phyloP scores from a whole-genome alignment of 345 rosid species.

The Gossypium arboreum region DNA sequence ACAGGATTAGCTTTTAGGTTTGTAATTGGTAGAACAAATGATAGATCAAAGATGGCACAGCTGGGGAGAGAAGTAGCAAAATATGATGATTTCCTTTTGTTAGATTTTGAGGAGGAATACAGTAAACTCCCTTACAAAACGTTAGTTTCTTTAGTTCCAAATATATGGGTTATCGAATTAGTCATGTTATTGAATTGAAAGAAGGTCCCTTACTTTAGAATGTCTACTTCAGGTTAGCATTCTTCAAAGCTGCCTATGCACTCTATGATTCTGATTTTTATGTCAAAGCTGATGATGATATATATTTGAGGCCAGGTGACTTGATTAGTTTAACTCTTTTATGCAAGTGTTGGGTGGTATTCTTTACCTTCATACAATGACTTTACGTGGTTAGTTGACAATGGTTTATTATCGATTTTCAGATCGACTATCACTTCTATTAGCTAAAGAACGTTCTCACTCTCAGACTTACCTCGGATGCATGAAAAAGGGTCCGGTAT shows the following conservation, averaged over 20 bases:
- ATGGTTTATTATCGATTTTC: slow-evolving; percentile 15
- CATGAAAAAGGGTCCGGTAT: slow-evolving; percentile 87
- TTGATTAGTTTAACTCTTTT: slow-evolving; percentile 16
- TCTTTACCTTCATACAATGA: neutral
- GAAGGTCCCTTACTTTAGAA: neutral
- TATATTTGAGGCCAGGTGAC: slow-evolving; percentile 86
- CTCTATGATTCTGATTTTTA: slow-evolving; percentile 81
- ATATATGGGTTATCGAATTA: neutral
- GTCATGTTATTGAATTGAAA: neutral
- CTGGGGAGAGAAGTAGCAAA: slow-evolving; percentile 65
- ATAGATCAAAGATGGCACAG: slow-evolving; percentile 52
- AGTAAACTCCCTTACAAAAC: slow-evolving; percentile 98
- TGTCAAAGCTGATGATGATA: slow-evolving; percentile 94
- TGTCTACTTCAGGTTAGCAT: slow-evolving; percentile 54
- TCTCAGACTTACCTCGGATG: slow-evolving; percentile 91
- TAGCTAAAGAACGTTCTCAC: slow-evolving; percentile 78
- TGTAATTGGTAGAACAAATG: slow-evolving; percentile 65
- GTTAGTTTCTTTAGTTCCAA: slow-evolving; percentile 44
- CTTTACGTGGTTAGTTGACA: neutral
- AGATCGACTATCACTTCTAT: slow-evolving; percentile 76
- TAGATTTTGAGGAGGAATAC: slow-evolving; percentile 92
- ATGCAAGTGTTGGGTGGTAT: neutral
- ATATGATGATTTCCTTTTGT: slow-evolving; percentile 78
- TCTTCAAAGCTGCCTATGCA: slow-evolving; percentile 84
- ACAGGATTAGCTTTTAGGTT: slow-evolving; percentile 82